Evolutionary conservation across 1,284 basidiomycete species (phyloP).

Genomic region (Leccinum pachyderme): DNA sequence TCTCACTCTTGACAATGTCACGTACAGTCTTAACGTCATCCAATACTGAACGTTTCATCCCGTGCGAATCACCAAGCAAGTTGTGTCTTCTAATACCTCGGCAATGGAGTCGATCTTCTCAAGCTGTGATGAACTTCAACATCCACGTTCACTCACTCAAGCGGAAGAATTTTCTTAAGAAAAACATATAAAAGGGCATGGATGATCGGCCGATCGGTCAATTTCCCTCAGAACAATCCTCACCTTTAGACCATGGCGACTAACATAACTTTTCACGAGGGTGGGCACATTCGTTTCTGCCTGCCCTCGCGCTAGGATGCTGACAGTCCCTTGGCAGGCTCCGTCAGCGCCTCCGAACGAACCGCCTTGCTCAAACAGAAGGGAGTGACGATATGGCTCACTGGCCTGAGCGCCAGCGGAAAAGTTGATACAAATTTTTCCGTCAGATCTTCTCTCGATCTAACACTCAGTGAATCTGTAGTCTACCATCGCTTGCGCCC

Average conservation of each 20-base stretch:
- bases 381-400: constrained; percentile 92
- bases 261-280: constrained; percentile 35
- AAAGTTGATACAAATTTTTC: constrained; percentile 56
- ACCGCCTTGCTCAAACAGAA: constrained; percentile 68
- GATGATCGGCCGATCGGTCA: not conserved
- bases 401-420: constrained; percentile 89
- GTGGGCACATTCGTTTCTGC: constrained; percentile 13
- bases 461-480: constrained; percentile 33
- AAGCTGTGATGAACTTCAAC: constrained; percentile 5
- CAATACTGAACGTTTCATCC: not conserved
- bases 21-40: not conserved
- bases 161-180: not conserved
- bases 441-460: not conserved
- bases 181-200: constrained; percentile 11
- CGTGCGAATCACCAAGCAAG: not conserved
- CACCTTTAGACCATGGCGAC: constrained; percentile 25
- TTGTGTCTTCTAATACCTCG: constrained; percentile 16
- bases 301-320: not conserved
- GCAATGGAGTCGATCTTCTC: constrained; percentile 11
- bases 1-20: constrained; percentile 5
- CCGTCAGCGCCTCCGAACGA: constrained; percentile 71
- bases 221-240: constrained; percentile 2
- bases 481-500: constrained; percentile 96
- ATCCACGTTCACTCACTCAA: not conserved
- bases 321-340: constrained; percentile 47